Evolutionary conservation across 306 rosid species (phyloP).

Genomic region (Fagus crenata): DNA sequence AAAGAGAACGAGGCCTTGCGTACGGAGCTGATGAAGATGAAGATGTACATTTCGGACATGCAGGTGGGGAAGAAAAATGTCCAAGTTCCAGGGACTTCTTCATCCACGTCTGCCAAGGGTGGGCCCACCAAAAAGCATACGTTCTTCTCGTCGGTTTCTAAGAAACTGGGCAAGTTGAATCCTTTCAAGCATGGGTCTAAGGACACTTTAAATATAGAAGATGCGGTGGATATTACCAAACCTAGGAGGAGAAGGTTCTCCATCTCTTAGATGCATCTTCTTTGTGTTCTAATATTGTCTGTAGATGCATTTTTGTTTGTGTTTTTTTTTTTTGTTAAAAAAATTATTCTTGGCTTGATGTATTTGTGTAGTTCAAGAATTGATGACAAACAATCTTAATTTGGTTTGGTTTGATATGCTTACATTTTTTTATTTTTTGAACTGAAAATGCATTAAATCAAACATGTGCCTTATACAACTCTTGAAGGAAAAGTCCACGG

Average conservation of each 20-base stretch:
- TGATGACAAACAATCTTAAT: no score
- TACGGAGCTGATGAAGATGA: slow-evolving; percentile 70
- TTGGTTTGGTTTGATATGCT: no score
- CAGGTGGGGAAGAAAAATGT: slow-evolving; percentile 31
- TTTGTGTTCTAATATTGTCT: background rate
- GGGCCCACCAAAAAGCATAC: slow-evolving; percentile 38
- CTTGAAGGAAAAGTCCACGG: no score
- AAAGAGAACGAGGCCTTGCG: slow-evolving; percentile 78
- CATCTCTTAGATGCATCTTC: slow-evolving; percentile 39
- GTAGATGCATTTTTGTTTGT: no score
- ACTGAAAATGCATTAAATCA: no score
- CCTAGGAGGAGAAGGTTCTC: slow-evolving; percentile 92
- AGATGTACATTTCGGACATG: slow-evolving; percentile 63
- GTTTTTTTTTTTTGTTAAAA: no score
- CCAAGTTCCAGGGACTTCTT: slow-evolving; percentile 25
- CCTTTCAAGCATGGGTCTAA: slow-evolving; percentile 80
- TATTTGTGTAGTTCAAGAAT: no score
- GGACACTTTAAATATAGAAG: slow-evolving; percentile 64
- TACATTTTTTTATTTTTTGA: no score
- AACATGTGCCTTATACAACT: no score
- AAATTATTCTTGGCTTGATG: no score
- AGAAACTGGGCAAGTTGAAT: slow-evolving; percentile 70
- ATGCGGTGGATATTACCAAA: slow-evolving; percentile 54
- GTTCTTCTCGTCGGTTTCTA: slow-evolving; percentile 69
- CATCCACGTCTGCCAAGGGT: slow-evolving; percentile 28